These are phyloP conservation scores for Daucus carota DNA, from an alignment of 129 eudicot genomes.

Conservation along the genomic window DNA sequence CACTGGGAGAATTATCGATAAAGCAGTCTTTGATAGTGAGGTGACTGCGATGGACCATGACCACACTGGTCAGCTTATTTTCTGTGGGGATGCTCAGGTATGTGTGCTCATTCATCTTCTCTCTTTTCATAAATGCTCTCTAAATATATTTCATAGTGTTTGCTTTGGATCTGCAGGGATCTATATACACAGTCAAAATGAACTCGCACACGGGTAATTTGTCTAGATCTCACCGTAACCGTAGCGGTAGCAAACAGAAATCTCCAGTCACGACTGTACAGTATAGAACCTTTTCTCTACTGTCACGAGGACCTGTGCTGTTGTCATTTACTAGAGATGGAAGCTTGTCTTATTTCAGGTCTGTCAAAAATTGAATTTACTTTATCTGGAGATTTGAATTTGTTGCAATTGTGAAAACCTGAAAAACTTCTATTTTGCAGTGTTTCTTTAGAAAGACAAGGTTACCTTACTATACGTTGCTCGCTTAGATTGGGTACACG, in stretches of 20 bases:
- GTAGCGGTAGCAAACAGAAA: conserved; percentile 47
- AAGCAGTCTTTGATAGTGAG: conserved; percentile 52
- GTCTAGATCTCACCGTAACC: conserved; percentile 65
- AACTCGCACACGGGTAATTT: conserved; percentile 66
- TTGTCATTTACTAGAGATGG: conserved; percentile 78
- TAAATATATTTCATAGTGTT: neutral
- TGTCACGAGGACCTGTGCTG: conserved; percentile 91
- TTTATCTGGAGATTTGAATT: neutral
- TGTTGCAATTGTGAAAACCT: conserved; percentile 6
- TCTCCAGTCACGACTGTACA: conserved; percentile 77
- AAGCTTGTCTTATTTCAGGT: conserved; percentile 90
- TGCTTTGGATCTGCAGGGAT: conserved; percentile 56
- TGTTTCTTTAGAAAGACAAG: conserved; percentile 73
- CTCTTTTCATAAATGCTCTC: neutral
- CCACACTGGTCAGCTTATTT: conserved; percentile 91
- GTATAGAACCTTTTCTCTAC: conserved; percentile 77
- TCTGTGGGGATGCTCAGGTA: conserved; percentile 93
- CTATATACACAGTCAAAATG: conserved; percentile 76
- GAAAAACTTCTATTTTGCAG: conserved; percentile 27
- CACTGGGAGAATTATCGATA: conserved; percentile 75
- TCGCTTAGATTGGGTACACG: conserved; percentile 81
- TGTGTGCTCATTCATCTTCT: conserved; percentile 13
- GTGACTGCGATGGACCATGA: conserved; percentile 96
- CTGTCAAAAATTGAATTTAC: neutral
- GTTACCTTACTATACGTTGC: conserved; percentile 82